These are phyloP conservation scores for Cercospora nicotianae DNA, from an alignment of 2,329 filamentous ascomycete species.

Conservation along the genomic window DNA sequence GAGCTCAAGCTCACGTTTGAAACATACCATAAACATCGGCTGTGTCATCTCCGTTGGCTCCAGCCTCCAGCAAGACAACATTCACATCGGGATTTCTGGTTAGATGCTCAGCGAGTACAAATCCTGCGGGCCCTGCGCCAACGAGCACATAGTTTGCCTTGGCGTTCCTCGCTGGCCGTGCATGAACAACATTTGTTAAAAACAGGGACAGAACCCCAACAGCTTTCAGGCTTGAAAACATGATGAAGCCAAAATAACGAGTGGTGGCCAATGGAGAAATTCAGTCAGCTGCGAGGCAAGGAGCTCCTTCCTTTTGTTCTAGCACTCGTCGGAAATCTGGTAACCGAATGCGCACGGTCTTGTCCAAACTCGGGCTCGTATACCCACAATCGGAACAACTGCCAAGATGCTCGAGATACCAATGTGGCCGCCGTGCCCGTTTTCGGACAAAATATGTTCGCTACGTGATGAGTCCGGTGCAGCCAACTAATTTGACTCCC, in stretches of 20 bases:
- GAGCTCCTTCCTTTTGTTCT: not conserved
- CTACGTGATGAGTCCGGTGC: not conserved
- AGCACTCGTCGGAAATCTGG: not conserved
- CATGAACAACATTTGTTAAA: not conserved
- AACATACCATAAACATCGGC: not conserved
- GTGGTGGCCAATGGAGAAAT: not conserved
- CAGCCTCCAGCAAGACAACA: not conserved
- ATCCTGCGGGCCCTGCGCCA: not conserved
- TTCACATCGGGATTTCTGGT: not conserved
- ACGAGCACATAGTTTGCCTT: not conserved
- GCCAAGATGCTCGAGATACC: too few relatives aligned
- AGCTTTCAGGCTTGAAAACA: not conserved
- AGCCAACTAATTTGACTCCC: not conserved
- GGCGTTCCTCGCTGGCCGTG: not conserved
- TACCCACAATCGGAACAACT: too few relatives aligned
- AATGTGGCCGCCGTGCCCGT: not conserved
- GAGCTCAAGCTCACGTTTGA: too few relatives aligned
- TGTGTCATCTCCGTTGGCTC: not conserved
- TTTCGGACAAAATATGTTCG: not conserved
- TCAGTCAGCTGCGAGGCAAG: not conserved
- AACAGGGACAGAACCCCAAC: not conserved
- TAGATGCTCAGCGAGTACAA: not conserved
- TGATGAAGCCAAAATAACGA: not conserved
- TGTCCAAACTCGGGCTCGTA: not conserved
- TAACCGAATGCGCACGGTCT: not conserved